Base-by-base conservation (phyloP, 371 early-diverging fungal genomes). In the Mucor mucedo region DNA sequence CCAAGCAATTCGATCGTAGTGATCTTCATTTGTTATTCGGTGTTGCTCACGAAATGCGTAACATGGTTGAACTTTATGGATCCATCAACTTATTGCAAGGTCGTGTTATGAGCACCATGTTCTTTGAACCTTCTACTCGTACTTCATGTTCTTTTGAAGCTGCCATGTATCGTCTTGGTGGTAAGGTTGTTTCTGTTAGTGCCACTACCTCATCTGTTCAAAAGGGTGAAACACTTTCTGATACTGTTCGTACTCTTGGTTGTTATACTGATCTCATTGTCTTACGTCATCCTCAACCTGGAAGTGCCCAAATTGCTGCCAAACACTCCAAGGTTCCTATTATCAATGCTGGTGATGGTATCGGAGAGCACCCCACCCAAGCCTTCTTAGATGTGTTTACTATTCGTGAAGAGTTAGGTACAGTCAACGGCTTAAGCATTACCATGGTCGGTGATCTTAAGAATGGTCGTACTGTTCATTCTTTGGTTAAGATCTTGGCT, bases 291-390 rank as follows among this genome's bases (percentile, higher is more conserved):
- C 96, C 97, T 52, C 88, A 91, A 64, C 91, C 91, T 38, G 97
- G 97, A 47, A 88, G 89, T 61, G 93, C 90, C 35, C 76, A 87
- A 58, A 66, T 84, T 30, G 98, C 96, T 28, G 92, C 97, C 60
- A 94, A 93, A 77, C 90, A 85, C 78, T 88, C 93, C 57, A 91
- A 87, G 80, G 89, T 96, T 13, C 97, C 97, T 28, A 84, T 98
- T 40, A 92, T 98, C 79, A 97, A 96, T 72, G 98, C 96, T 52
- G 97, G 98, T 63, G 98, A 97, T 74, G 98, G 98, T 66, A 84
- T 89, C 57, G 98, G 98, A 41, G 98, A 97, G 84, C 98, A 98
- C 78, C 98, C 98, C 33, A 94, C 97, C 21, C 98, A 98, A 78
- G 98, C 98, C 53, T 92, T 97, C 89, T 83, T 98, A 60, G 98